Evolutionary conservation across 1,284 basidiomycete genomes (phyloP), one percentile per base, ranked within the genome.

Genomic region (Ustilago loliicola): DNA sequence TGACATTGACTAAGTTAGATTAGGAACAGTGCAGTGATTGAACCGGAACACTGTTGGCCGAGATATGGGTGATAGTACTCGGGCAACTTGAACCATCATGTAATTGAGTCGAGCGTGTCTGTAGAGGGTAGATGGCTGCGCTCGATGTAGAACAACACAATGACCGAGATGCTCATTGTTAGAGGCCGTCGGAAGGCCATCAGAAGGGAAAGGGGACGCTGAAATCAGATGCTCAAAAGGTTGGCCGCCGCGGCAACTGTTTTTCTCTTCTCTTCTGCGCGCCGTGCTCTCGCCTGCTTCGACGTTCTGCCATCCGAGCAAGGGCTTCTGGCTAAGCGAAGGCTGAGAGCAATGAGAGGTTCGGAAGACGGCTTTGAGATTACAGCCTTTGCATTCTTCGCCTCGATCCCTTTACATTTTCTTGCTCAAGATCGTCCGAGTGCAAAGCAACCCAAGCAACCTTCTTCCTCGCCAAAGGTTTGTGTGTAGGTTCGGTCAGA

Each of bases 121-220:
- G n/a, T n/a, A n/a, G 5, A 54, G 10, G n/a, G 2, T 23, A n/a
- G n/a, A 6, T 21, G 11, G 17, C 6, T 40, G 42, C 15, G 42
- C 42, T 45, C 42, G 42, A 45, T 45, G 21, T 8, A 15, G 42
- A 45, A 21, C 42, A n/a, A 23, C n/a, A 19, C 38, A 19, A 13
- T 51, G 50, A 11, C 11, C 8, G 15, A 19, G 3, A 23, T n/a
- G n/a, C n/a, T n/a, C n/a, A n/a, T n/a, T n/a, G n/a, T n/a, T n/a
- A n/a, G n/a, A 51, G n/a, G 50, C 50, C 27, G 50, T 51, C 50
- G 50, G 50, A 51, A 51, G 50, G 11, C 13, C 48, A 51, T 25
- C 27, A 29, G 48, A 50, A 23, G 23, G 23, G 45, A 13, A 23
- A n/a, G 23, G 47, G 27, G 47, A 50, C 47, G 25, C 47, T 50